Evolutionary conservation across 257 asterid species (phyloP).

Genomic region (Penstemon barbatus): DNA sequence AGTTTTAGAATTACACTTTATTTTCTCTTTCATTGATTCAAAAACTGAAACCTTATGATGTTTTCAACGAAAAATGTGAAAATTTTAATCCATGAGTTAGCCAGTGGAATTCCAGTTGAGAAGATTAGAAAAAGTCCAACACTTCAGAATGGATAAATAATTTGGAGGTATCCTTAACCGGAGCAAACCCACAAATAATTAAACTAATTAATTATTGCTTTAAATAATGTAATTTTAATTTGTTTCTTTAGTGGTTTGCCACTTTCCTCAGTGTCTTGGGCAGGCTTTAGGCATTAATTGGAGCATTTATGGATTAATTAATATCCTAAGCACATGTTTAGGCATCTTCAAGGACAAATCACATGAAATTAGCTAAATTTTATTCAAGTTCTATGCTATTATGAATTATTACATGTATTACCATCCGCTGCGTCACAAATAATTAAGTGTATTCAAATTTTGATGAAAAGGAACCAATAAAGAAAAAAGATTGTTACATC

Average conservation of each 20-base stretch:
- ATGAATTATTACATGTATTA: neutral
- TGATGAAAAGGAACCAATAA: no score
- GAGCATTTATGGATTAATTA: conserved; percentile 22
- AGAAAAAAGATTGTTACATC: no score
- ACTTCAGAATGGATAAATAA: neutral
- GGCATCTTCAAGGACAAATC: conserved; percentile 36
- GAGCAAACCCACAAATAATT: conserved; percentile 32
- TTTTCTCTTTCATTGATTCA: no score
- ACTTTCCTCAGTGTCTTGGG: conserved; percentile 13
- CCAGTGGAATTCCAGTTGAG: conserved; percentile 56
- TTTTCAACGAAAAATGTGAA: no score
- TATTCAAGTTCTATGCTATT: neutral
- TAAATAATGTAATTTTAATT: neutral
- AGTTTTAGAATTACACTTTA: no score
- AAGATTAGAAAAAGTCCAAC: conserved; percentile 29
- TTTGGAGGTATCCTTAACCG: conserved; percentile 28
- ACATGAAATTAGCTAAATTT: neutral
- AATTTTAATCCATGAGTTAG: no score
- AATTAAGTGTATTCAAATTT: no score
- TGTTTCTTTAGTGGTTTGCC: conserved; percentile 7
- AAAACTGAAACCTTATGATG: no score
- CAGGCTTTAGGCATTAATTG: conserved; percentile 30
- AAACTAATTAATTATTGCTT: conserved; percentile 11
- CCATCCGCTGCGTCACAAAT: neutral
- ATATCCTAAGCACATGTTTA: conserved; percentile 36